Base-by-base conservation (phyloP, 2,329 filamentous ascomycete genomes). In the Ilyonectria destructans region DNA sequence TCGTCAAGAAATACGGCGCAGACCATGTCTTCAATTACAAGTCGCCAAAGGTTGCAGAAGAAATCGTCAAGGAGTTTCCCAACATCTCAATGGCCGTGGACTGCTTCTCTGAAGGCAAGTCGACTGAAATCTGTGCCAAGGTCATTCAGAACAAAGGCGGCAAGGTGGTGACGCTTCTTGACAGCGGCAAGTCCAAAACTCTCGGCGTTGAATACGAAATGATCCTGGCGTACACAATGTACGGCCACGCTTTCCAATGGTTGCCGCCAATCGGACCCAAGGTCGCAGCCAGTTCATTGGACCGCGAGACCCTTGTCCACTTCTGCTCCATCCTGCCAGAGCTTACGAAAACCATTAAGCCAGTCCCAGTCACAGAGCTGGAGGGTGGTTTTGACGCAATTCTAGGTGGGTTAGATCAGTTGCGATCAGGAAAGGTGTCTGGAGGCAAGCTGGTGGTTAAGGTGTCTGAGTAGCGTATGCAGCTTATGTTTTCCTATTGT, bases 1-100 rank as follows among this genome's bases (percentile, higher is more conserved):
- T 81, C 45, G 74, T 84, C n/a, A 82, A 80, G 71, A 71, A 69
- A 3, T 79, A 87, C 3, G 86, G 86, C 1, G 85, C 84, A 2
- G 76, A 69, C 19, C 70, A 79, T 10, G 82, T 82, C 0, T 85
- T 84, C 54, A 83, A 86, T 74, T 85, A 87, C 74, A 55, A 57
- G 26, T 69, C 69, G 10, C 43, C 62, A 2, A 67, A 68, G 0
- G 57, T 70, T 8, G 62, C 58, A 4, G 67, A 49, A 40, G 74
- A 77, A 19, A 69, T 77, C 15, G 48, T 64, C 13, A 66, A 61
- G 31, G 48, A 71, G 4, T 71, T 71, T 13, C 77, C 78, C 9
- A 56, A 72, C 21, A 79, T 81, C n/a, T 64, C 61, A 2, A 64
- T 69, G 23, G 78, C 77, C 0, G 71, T 80, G 6, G 79, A 80